Base-by-base conservation (phyloP, 805 yeast species). In the Wickerhamiella sergipiensis region DNA sequence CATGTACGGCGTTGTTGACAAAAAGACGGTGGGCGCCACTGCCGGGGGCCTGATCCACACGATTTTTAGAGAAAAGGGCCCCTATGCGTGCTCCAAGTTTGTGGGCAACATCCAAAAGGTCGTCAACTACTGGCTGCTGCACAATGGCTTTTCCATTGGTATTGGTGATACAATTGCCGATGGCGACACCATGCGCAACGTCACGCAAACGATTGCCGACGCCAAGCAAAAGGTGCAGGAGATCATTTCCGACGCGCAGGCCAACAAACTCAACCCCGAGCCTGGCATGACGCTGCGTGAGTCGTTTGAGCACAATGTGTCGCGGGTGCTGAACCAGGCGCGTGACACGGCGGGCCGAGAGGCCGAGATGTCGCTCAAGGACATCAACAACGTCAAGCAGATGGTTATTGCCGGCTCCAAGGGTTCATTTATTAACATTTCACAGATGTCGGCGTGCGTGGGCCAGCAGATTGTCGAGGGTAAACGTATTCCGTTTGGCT, bases 241-340 rank as follows among this genome's bases (percentile, higher is more conserved):
- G 61, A 90, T 90, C 50, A 90, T 92, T 54, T 70, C 78, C 59
- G 95, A 87, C 64, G 98, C 97, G 1, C 97, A 92, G 66, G 81
- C 78, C 45, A 90, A 92, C 64, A 74, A 75, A 54, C 73, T 92
- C 59, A 86, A 87, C 43, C 95, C 97, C 29, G 97, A 92, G 66
- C 97, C 97, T 29, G 99, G 99, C 83, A 92, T 92, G 99, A 92
- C 99, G 1, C 75, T 92, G 59, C 83, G 99, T 71, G 98, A 92
- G 69, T 88, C 97, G 18, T 92, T 92, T 62, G 99, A 92, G 72
- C 96, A 89, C 69, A 89, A 88, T 61, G 98, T 92, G 46, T 86
- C 95, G 45, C 84, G 95, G 69, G 87, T 85, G 59, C 77, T 92
- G 61, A 92, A 92, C 69, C 95, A 89, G 67, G 98, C 98, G 29